Evolutionary conservation across 1,139 yeast species (phyloP), one percentile per base, ranked within the genome.

Genomic region (Taphrina confusa): DNA sequence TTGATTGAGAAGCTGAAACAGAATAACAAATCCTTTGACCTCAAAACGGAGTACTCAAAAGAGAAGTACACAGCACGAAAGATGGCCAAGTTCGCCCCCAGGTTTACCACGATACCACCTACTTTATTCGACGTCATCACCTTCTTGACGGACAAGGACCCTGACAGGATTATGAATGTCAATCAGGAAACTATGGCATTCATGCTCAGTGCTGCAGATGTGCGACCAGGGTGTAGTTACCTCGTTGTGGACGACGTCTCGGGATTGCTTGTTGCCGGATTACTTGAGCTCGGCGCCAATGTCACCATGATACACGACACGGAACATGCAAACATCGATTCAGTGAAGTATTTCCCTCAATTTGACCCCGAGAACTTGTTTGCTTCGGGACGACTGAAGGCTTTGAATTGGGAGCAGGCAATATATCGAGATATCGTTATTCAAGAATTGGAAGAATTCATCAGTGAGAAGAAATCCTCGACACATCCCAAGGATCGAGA

Each of bases 191-290:
- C 91, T 1, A 71, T 92, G 47, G 96, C 94, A 0, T 74, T 86
- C 71, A 74, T 89, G 67, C 74, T 92, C 74, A 84, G 84, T 63
- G 78, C 85, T 66, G 96, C 85, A 1, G 90, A 92, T 70, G 81
- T 92, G 22, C 81, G 84, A 67, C 91, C 96, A 0, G 96, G 96
- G 8, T 97, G 98, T 0, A 83, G 80, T 61, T 94, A 92, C 69
- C 76, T 92, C 33, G 85, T 92, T 4, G 79, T 89, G 60, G 99
- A 92, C 70, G 98, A 92, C 68, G 85, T 96, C 27, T 90, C 95
- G 30, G 97, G 97, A 1, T 77, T 91, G 18, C 72, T 92, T 1
- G 81, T 87, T 2, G 87, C 87, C 64, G 88, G 95, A 3, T 76
- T 94, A 79, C 72, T 92, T 75, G 98, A 94, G 70, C 78, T 97